Conservation (phyloP, 306 rosid genomes). For the Senna siamea region DNA sequence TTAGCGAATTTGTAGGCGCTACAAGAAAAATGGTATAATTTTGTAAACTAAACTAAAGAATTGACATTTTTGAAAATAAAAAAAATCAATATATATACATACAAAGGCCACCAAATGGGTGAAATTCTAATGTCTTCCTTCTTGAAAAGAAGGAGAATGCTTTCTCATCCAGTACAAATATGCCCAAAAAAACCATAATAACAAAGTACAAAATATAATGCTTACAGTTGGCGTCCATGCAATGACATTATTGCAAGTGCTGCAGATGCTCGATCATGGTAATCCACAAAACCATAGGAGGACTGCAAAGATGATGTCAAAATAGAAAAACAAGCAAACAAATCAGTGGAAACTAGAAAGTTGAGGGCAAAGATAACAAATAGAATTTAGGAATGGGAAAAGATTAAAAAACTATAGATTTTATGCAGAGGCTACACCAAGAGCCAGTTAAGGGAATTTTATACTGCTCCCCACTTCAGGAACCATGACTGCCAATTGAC, state of each 20-base stretch:
- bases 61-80: no score
- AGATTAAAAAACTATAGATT: background rate
- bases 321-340: conserved; percentile 3
- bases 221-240: conserved; percentile 70
- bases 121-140: conserved; percentile 23
- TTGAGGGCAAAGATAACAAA: conserved; percentile 4
- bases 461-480: conserved; percentile 32
- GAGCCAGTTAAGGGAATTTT: conserved; percentile 13
- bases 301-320: conserved; percentile 49
- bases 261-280: conserved; percentile 62
- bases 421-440: conserved; percentile 29
- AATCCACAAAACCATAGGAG: conserved; percentile 70
- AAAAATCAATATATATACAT: no score
- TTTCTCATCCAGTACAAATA: conserved; percentile 30
- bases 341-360: conserved; percentile 32
- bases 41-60: no score
- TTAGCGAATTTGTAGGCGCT: no score
- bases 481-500: conserved; percentile 34
- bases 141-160: conserved; percentile 19
- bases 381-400: conserved; percentile 16
- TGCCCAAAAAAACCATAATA: conserved; percentile 30
- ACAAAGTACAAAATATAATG: conserved; percentile 23
- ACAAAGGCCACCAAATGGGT: conserved; percentile 8
- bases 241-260: conserved; percentile 68
- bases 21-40: no score